phyloP scores from a whole-genome alignment of 1,284 basidiomycete genomes.

The Ustanciosporium gigantosporum region DNA sequence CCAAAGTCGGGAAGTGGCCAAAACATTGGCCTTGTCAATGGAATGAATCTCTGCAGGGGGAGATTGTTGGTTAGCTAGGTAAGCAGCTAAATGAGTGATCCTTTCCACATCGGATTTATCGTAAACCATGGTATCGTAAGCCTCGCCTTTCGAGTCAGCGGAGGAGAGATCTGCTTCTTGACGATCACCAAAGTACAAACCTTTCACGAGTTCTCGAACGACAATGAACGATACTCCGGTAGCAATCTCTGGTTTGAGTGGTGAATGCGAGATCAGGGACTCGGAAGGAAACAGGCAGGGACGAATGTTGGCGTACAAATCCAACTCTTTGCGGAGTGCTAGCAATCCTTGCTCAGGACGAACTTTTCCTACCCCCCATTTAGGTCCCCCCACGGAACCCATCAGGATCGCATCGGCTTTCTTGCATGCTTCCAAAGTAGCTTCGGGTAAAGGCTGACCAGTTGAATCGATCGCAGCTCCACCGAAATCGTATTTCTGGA shows the following conservation, averaged over 20 bases:
- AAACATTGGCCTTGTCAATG: conserved; percentile 98
- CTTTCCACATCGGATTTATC: conserved; percentile 87
- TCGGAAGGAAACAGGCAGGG: conserved; percentile 94
- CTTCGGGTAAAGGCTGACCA: conserved; percentile 80
- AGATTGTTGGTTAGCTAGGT: conserved; percentile 78
- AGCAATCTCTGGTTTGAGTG: conserved; percentile 84
- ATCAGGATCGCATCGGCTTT: conserved; percentile 58
- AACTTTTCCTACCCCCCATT: conserved; percentile 90
- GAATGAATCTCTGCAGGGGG: conserved; percentile 90
- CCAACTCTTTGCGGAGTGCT: conserved; percentile 86
- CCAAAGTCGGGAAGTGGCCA: conserved; percentile 94
- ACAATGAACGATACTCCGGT: conserved; percentile 89
- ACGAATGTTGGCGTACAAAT: conserved; percentile 96
- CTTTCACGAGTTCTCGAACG: conserved; percentile 78
- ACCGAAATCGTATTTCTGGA: conserved; percentile 76
- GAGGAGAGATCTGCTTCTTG: conserved; percentile 71
- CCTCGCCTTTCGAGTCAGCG: conserved; percentile 50
- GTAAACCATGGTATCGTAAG: conserved; percentile 75
- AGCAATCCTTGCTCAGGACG: conserved; percentile 95
- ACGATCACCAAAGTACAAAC: conserved; percentile 80
- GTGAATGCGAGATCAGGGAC: conserved; percentile 84
- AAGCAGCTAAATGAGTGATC: conserved; percentile 92
- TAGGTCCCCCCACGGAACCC: conserved; percentile 88
- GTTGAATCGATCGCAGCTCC: conserved; percentile 88
- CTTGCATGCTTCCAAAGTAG: conserved; percentile 71